These are phyloP conservation scores for Hirschioporus abietinus DNA, from an alignment of 768 basidiomycete species.

Conservation along the genomic window DNA sequence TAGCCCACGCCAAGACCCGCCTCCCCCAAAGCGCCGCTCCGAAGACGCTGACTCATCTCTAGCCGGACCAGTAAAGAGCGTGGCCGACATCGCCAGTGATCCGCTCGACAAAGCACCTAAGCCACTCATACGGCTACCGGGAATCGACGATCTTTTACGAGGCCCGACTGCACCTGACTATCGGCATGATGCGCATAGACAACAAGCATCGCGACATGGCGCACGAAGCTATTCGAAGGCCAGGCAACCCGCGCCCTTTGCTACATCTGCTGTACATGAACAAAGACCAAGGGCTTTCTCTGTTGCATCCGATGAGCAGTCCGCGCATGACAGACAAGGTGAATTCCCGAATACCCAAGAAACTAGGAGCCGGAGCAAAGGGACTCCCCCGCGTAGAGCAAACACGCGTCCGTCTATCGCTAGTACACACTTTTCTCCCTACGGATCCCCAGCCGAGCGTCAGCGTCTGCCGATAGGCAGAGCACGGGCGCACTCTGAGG, in stretches of 20 bases:
- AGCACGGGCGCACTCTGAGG: not conserved
- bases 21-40: not conserved
- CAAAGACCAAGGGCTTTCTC: not conserved
- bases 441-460: not conserved
- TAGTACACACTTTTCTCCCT: not conserved
- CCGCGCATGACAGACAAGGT: not conserved
- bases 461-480: not conserved
- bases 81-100: not conserved
- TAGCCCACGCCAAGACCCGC: not conserved
- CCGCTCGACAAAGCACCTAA: not conserved
- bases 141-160: not conserved
- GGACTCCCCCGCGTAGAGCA: not conserved
- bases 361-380: not conserved
- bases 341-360: not conserved
- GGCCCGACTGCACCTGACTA: not conserved
- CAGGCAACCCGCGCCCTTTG: not conserved
- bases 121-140: not conserved
- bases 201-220: not conserved
- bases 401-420: not conserved
- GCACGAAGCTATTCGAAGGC: not conserved
- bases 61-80: not conserved
- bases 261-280: not conserved
- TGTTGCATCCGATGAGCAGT: not conserved
- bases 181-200: not conserved
- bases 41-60: not conserved